These are phyloP conservation scores for Colletotrichum chrysophilum DNA, from an alignment of 2,329 filamentous ascomycete species.

Conservation along the genomic window DNA sequence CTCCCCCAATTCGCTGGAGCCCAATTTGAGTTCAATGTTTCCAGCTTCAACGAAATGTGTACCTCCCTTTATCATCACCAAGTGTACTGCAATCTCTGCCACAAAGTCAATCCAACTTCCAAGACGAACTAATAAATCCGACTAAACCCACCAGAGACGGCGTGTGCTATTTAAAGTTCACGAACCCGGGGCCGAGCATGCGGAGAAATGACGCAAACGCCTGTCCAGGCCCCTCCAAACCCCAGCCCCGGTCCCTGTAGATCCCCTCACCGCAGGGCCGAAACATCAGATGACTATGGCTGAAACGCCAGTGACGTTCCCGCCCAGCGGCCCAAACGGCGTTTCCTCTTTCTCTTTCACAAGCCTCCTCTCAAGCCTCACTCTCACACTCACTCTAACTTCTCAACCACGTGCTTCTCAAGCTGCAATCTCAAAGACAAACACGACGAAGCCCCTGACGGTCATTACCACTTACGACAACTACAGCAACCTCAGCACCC, in stretches of 20 bases:
- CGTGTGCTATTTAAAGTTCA: neutral
- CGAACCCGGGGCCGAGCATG: neutral
- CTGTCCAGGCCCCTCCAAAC: neutral
- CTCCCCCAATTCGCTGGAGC: neutral
- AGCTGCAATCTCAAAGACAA: neutral
- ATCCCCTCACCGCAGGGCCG: neutral
- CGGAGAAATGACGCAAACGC: slow-evolving; percentile 13
- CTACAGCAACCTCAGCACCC: too few species aligned
- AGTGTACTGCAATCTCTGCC: neutral
- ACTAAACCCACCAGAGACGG: neutral
- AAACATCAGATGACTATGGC: slow-evolving; percentile 10
- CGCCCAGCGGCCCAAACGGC: neutral
- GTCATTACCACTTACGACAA: neutral
- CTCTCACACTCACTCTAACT: neutral
- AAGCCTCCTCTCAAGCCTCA: neutral
- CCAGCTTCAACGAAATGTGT: neutral
- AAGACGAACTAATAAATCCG: neutral
- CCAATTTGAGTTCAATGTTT: too few species aligned
- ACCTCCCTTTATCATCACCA: neutral
- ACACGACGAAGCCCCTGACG: neutral
- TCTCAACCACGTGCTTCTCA: neutral
- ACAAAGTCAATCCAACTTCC: neutral
- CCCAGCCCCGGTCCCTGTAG: neutral
- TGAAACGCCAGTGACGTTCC: slow-evolving; percentile 16
- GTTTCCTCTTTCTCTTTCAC: neutral